Evolutionary conservation across 2,329 filamentous ascomycete species (phyloP).

Genomic region (Penicillium decumbens): DNA sequence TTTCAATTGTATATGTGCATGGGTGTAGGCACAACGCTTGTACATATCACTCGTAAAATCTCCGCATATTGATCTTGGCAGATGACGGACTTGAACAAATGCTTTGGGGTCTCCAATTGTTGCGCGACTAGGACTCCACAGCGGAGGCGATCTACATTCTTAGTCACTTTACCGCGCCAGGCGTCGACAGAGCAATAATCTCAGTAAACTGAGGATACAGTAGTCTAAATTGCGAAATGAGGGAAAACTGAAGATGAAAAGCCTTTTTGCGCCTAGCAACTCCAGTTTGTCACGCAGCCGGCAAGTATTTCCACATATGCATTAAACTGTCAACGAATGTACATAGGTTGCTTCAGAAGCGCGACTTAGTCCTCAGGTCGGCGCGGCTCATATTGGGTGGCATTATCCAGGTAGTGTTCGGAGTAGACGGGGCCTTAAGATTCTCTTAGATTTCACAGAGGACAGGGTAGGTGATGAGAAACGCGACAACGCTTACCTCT

Average conservation of each 20-base stretch:
- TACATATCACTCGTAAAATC: too few relatives aligned
- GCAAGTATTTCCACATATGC: neutral
- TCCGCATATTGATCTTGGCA: too few relatives aligned
- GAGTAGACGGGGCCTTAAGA: constrained; percentile 3
- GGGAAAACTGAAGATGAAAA: neutral
- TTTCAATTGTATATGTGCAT: neutral
- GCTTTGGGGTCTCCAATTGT: too few relatives aligned
- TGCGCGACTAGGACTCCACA: neutral
- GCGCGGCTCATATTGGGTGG: constrained; percentile 5
- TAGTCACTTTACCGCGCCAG: neutral
- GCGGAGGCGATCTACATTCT: neutral
- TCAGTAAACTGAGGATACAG: neutral
- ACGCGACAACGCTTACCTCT: constrained; percentile 6
- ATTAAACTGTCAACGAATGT: neutral
- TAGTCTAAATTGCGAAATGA: neutral
- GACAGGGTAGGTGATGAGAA: neutral
- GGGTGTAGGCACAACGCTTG: too few relatives aligned
- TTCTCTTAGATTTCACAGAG: neutral
- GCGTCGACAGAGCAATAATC: neutral
- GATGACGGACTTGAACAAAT: too few relatives aligned
- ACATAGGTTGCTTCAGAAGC: neutral
- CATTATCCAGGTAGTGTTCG: constrained; percentile 2
- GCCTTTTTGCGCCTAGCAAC: neutral
- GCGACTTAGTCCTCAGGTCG: constrained; percentile 7
- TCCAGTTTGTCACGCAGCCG: neutral